phyloP scores from a whole-genome alignment of 2,329 filamentous ascomycete species.

The Ascomycota sp. region DNA sequence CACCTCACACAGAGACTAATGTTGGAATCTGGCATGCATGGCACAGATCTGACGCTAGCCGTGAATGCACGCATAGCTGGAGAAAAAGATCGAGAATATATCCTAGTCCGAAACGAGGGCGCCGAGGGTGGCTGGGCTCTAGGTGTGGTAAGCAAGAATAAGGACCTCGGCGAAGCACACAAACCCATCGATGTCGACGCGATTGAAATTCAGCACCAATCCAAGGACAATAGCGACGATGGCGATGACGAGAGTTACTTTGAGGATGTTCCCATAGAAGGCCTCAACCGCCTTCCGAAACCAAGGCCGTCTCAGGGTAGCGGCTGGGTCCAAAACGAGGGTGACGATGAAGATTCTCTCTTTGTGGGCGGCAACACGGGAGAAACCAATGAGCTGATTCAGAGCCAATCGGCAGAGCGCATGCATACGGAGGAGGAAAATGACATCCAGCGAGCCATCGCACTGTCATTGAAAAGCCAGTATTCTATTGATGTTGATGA shows the following conservation, averaged over 20 bases:
- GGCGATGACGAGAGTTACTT: constrained; percentile 52
- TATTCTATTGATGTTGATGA: constrained; percentile 14
- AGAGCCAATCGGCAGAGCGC: constrained; percentile 15
- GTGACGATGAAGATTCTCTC: constrained; percentile 26
- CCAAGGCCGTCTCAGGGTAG: constrained; percentile 5
- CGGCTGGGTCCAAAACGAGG: constrained; percentile 13
- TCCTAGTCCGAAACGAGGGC: constrained; percentile 84
- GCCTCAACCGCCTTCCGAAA: constrained; percentile 63
- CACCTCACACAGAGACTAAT: constrained; percentile 86
- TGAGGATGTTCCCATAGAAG: constrained; percentile 81
- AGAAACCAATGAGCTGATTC: constrained; percentile 3
- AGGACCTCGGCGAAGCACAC: constrained; percentile 52
- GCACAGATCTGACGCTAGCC: constrained; percentile 45
- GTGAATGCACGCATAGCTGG: constrained; percentile 49
- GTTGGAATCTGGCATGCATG: constrained; percentile 78
- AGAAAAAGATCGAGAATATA: constrained; percentile 81
- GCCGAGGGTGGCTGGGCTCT: constrained; percentile 91
- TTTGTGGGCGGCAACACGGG: constrained; percentile 16
- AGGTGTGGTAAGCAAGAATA: constrained; percentile 74
- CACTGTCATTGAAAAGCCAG: constrained; percentile 55
- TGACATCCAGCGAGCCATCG: constrained; percentile 62
- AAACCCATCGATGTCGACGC: constrained; percentile 85
- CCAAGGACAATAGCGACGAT: constrained; percentile 40
- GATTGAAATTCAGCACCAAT: constrained; percentile 31
- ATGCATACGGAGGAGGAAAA: constrained; percentile 22